These are phyloP conservation scores for Dioszegia aurantiaca DNA, from an alignment of 768 basidiomycete species.

Conservation along the genomic window DNA sequence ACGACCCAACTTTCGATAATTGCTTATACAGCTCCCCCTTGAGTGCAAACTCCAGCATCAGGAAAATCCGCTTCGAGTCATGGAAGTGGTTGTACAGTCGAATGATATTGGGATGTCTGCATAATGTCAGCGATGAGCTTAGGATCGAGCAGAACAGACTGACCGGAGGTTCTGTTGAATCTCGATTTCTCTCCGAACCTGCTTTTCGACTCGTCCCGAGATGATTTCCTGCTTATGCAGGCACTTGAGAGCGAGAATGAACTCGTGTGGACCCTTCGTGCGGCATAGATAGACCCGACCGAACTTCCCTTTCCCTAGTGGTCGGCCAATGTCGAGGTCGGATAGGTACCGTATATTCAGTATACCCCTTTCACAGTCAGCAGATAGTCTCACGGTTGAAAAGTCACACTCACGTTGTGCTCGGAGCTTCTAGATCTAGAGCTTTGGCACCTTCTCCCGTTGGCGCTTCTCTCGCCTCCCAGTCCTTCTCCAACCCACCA, in stretches of 20 bases:
- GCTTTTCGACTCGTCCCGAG: conserved; percentile 86
- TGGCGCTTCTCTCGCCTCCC: conserved; percentile 62
- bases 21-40: conserved; percentile 98
- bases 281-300: conserved; percentile 98
- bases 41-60: conserved; percentile 96
- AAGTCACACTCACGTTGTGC: conserved; percentile 19
- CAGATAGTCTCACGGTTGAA: background rate
- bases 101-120: conserved; percentile 84
- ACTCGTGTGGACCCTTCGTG: conserved; percentile 80
- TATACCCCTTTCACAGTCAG: conserved; percentile 2
- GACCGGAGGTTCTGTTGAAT: conserved; percentile 86
- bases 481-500: conserved; percentile 90
- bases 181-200: conserved; percentile 94
- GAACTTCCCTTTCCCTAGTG: conserved; percentile 98
- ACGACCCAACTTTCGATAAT: conserved; percentile 76
- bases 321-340: conserved; percentile 89
- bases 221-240: conserved; percentile 96
- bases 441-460: conserved; percentile 74
- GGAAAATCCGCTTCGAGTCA: conserved; percentile 93
- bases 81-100: conserved; percentile 97
- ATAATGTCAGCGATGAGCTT: background rate
- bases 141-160: too few relatives aligned
- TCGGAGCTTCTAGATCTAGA: conserved; percentile 77
- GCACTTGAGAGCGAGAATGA: conserved; percentile 94
- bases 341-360: conserved; percentile 67